Base-by-base conservation (phyloP, 2,329 filamentous ascomycete species). In the Fusarium austroafricanum region DNA sequence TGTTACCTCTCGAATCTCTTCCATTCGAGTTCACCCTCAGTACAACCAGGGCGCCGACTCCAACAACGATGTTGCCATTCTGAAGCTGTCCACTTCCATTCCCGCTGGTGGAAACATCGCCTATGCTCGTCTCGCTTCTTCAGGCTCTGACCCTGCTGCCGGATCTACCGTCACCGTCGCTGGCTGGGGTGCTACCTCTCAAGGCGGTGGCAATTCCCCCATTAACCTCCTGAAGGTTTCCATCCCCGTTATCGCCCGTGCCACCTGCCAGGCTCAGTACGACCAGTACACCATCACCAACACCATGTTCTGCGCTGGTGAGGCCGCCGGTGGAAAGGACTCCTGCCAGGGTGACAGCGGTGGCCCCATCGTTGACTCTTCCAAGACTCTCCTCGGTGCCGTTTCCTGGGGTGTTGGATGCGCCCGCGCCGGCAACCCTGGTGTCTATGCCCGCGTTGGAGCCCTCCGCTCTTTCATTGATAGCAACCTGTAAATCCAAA, bases 271-370 rank as follows among this genome's bases (percentile, higher is more conserved):
- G 39, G 8, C 51, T 10, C 43, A 68, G 49, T 78, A 78, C 47
- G 51, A 67, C 1, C 51, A 60, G n/a, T 68, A 63, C 6, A 17
- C 57, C 46, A 57, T 78, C 56, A 77, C 75, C 46, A 55, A 54
- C 59, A 67, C 67, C 70, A 78, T 77, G 76, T 70, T 78, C 71
- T 78, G 76, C 68, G 76, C 76, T 43, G 76, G 75, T 11, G 29
- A 68, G 11, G 15, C 64, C 4, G 43, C 47, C 6, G 76, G 76
- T 14, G 75, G 74, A 37, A 73, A 71, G 66, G 76, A 78, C 63
- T 70, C 76, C 17, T 78, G 76, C 75, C 67, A 71, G 29, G 75
- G 75, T 18, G 76, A 78, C 70, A 73, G 69, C 17, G 76, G 76
- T 35, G 76, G 76, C 40, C 76, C 76, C 40, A 68, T 78, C 15